Percentiles rank a stretch among this genome's conserved stretches.
Evolutionary conservation across 225 moss, liverwort and hornwort species (phyloP).

Genomic region (Bryoerythrophyllum caledonicum): DNA sequence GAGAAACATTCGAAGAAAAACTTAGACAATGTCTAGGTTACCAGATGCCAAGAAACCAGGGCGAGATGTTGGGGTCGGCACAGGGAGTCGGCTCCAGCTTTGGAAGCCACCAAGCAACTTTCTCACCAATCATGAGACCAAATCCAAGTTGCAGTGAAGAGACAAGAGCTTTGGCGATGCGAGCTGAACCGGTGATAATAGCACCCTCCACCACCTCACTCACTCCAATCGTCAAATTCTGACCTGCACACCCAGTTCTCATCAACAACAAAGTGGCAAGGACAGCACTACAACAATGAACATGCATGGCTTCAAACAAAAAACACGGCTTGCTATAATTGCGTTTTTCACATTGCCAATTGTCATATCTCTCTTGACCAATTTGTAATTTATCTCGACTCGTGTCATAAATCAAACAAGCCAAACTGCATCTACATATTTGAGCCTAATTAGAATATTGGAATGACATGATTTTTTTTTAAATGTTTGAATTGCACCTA

Average conservation of each 20-base stretch:
- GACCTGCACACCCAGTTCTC: slow-evolving; percentile 37
- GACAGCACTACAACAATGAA: background rate
- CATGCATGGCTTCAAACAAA: background rate
- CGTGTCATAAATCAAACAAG: no score
- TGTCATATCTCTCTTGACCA: no score
- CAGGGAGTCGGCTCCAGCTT: slow-evolving; percentile 46
- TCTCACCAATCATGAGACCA: slow-evolving; percentile 68
- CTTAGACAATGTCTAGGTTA: slow-evolving; percentile 14
- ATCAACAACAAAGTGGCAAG: background rate
- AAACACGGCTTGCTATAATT: background rate
- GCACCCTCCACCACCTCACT: slow-evolving; percentile 68
- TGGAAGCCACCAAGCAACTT: slow-evolving; percentile 62
- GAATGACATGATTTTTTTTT: no score
- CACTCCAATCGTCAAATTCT: slow-evolving; percentile 66
- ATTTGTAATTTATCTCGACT: no score
- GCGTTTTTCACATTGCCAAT: no score
- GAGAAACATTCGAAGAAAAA: background rate
- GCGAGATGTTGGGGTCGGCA: slow-evolving; percentile 39
- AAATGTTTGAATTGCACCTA: no score
- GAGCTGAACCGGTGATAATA: slow-evolving; percentile 54
- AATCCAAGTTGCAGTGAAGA: slow-evolving; percentile 73
- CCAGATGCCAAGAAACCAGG: slow-evolving; percentile 45
- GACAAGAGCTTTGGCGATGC: slow-evolving; percentile 49
- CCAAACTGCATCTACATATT: no score
- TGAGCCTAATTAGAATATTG: background rate